Conservation (phyloP, 1,284 basidiomycete genomes). For the Wallemia mellicola region DNA sequence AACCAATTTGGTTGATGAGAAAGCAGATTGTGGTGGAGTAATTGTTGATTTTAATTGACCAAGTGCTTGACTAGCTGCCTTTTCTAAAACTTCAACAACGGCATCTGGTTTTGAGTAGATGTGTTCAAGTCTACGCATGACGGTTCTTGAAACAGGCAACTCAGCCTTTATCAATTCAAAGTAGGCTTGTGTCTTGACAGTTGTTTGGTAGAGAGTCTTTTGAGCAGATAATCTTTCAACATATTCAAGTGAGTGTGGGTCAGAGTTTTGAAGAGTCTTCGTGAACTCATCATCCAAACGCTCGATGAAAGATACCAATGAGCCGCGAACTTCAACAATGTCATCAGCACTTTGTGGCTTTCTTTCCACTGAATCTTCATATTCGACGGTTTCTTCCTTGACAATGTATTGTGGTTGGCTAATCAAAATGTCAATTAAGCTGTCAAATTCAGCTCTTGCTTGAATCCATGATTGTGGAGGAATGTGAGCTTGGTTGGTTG, state of each 20-base stretch:
- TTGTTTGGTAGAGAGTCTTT: slow-evolving; percentile 71
- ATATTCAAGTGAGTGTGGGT: slow-evolving; percentile 94
- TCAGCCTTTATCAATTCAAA: slow-evolving; percentile 50
- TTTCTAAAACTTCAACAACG: slow-evolving; percentile 71
- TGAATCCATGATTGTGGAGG: slow-evolving; percentile 71
- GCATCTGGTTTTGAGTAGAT: slow-evolving; percentile 96
- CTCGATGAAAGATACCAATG: slow-evolving; percentile 80
- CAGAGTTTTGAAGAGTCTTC: slow-evolving; percentile 87
- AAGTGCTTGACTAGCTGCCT: slow-evolving; percentile 23
- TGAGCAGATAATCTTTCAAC: slow-evolving; percentile 87
- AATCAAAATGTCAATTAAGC: slow-evolving; percentile 47
- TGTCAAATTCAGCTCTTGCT: slow-evolving; percentile 64
- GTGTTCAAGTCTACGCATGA: slow-evolving; percentile 88
- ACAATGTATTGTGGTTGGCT: slow-evolving; percentile 45
- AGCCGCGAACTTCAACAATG: slow-evolving; percentile 52
- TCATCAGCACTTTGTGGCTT: slow-evolving; percentile 35
- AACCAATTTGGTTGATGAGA: slow-evolving; percentile 39
- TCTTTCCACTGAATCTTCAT: slow-evolving; percentile 70
- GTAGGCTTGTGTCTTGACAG: slow-evolving; percentile 67
- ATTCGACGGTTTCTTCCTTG: slow-evolving; percentile 55
- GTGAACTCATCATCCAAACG: slow-evolving; percentile 96
- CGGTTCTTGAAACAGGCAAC: slow-evolving; percentile 54
- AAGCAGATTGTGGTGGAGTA: slow-evolving; percentile 26
- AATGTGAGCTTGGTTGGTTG: slow-evolving; percentile 45
- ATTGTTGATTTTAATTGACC: slow-evolving; percentile 23